Percentiles rank a stretch among this genome's conserved stretches.
These are phyloP conservation scores for Saraca asoca DNA, from an alignment of 331 rosid species.

Conservation along the genomic window DNA sequence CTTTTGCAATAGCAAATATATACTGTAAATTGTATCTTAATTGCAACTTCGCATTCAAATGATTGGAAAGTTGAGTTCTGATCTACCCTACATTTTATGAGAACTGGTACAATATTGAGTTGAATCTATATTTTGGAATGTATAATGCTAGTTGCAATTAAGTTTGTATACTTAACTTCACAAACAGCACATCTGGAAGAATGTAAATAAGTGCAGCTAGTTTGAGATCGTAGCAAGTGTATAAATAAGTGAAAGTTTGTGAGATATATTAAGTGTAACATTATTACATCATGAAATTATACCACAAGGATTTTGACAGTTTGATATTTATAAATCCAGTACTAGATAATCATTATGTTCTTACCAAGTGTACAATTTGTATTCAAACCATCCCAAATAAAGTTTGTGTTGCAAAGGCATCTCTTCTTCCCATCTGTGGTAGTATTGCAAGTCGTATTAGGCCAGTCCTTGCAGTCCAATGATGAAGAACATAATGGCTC, in stretches of 20 bases:
- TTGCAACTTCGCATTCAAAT: not conserved
- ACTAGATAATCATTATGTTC: no score
- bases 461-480: conserved; percentile 36
- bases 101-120: conserved; percentile 6
- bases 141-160: no score
- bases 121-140: conserved; percentile 14
- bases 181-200: no score
- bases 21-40: not conserved
- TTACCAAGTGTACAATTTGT: conserved; percentile 19
- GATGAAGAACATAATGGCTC: conserved; percentile 36
- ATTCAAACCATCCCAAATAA: conserved; percentile 21
- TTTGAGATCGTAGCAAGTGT: no score
- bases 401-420: conserved; percentile 34
- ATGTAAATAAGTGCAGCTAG: no score
- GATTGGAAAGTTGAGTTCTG: not conserved
- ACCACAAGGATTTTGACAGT: no score
- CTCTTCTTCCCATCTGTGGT: conserved; percentile 5
- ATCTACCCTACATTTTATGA: not conserved
- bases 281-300: no score
- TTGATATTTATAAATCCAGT: no score
- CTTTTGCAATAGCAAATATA: not conserved
- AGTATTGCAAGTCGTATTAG: conserved; percentile 37
- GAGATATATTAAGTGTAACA: no score
- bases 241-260: no score
- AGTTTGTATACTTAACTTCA: no score